Percentiles rank a stretch among this genome's conserved stretches.
These are phyloP conservation scores for Candida easanensis DNA, from an alignment of 805 yeast species.

Conservation along the genomic window DNA sequence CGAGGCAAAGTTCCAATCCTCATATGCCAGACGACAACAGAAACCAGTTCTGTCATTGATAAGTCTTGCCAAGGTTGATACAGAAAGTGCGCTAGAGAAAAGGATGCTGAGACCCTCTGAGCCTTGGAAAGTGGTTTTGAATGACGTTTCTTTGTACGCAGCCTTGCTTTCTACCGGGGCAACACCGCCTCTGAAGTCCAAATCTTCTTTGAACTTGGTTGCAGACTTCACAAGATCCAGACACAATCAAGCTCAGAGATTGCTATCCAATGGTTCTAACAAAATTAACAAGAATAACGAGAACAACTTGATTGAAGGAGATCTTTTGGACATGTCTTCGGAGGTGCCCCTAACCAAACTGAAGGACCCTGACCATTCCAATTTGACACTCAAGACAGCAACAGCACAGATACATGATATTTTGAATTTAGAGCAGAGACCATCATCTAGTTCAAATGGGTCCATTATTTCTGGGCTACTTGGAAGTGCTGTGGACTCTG, in stretches of 20 bases:
- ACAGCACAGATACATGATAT: conserved; percentile 5
- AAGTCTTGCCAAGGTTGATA: conserved; percentile 9
- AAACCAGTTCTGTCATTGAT: conserved; percentile 9
- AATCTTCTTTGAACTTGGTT: conserved; percentile 15
- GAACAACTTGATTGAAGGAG: conserved; percentile 6
- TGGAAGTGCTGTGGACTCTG: not conserved
- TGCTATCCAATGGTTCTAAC: not conserved
- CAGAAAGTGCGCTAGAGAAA: conserved; percentile 9
- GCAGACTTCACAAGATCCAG: conserved; percentile 27
- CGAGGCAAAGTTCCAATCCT: conserved; percentile 6
- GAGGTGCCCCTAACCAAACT: not conserved
- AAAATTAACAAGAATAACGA: not conserved
- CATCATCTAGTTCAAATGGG: not conserved
- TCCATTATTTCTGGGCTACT: not conserved
- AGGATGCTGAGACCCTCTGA: conserved; percentile 8
- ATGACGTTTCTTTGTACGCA: conserved; percentile 37
- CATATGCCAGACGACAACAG: conserved; percentile 12
- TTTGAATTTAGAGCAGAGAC: conserved; percentile 1
- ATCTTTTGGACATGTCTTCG: conserved; percentile 4
- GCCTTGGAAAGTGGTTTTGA: conserved; percentile 33
- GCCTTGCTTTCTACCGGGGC: conserved; percentile 36
- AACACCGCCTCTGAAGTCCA: conserved; percentile 11
- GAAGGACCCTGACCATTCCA: not conserved
- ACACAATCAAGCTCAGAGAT: conserved; percentile 6
- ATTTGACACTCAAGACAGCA: conserved; percentile 2